Evolutionary conservation across 805 yeast genomes (phyloP), one percentile per base, ranked within the genome.

Genomic region (Saturnispora silvae): DNA sequence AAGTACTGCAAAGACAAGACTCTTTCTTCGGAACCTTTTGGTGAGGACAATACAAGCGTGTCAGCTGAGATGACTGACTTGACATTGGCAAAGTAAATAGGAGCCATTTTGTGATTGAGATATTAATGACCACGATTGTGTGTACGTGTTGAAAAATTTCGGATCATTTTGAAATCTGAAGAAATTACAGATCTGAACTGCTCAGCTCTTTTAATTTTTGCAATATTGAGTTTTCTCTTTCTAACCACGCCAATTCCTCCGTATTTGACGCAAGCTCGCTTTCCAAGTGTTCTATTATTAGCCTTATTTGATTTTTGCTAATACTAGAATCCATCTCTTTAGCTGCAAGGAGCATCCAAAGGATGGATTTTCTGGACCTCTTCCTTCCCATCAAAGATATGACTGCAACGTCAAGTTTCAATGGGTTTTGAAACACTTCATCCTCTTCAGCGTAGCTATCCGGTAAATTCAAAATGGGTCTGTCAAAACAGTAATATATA

Each of bases 341-440:
- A 5, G 85, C 79, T 0, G 95, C 77, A 20, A 86, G 53, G 20
- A 86, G 53, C 45, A 70, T 68, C 84, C 95, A 86, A 20, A 87
- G 64, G 0, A 83, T 73, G 1, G 86, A 74, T 52, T 85, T 85
- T 38, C 96, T 67, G 35, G 58, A 58, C 40, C 94, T 63, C 2
- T 81, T 72, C 16, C 73, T 54, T 0, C 89, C 77, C 26, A 68
- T 52, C 0, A 65, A 60, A 4, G 63, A 59, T 35, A 65, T 51
- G 24, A 63, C 57, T 4, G 72, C 46, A 36, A 68, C 63, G 33
- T 31, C 31, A 10, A 48, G 40, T 35, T 51, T 54, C 25, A 37
- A 29, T 2, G 53, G 51, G 50, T 64, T 65, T 38, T 52, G 46
- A 47, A 63, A 60, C 22, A 62, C 70, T 14, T 53, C 56, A 28